Base-by-base conservation (phyloP, 2,329 filamentous ascomycete species). In the Botrytis paeoniae region DNA sequence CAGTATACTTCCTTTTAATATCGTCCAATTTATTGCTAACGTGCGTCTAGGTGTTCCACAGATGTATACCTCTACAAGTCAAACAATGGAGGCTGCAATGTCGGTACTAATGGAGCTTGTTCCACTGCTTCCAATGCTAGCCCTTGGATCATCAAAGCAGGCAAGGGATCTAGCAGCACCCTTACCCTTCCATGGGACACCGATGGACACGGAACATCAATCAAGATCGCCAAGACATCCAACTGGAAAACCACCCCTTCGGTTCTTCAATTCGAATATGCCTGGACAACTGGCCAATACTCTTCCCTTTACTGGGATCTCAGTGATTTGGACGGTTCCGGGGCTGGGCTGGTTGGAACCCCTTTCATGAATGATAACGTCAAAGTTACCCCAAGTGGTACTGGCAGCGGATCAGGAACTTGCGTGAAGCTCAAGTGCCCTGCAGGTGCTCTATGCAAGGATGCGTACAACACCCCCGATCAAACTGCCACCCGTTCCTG, bases 271-370 rank as follows among this genome's bases (percentile, higher is more conserved):
- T 41, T 71, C 37, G 72, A 73, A 66, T 73, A 73, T 63, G 7
- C 69, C 35, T 71, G 68, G 66, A 65, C 59, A 25, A 71, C 59
- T 39, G 70, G 70, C 22, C 6, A 57, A 32, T 72, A 72, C n/a
- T 32, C 59, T 60, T 25, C 16, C 12, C 72, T 73, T n/a, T 73
- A 65, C 37, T 73, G 72, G 72, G 72, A 73, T 29, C 68, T 73
- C 18, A 71, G 68, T 22, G 69, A 73, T 60, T 39, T 73, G 22
- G 72, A 73, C 51, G 72, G 72, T 18, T 37, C 66, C 25, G 72
- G 72, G 35, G 29, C 45, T 35, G 72, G 69, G 29, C 59, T 73
- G n/a, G 72, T 71, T 3, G 72, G 72, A n/a, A 59, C 60, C 22
- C 72, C 72, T 48, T 73, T 73, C 72, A 51, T 37, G 29, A 32